phyloP scores from a whole-genome alignment of 305 asterid genomes.

The Ruellia speciosa region DNA sequence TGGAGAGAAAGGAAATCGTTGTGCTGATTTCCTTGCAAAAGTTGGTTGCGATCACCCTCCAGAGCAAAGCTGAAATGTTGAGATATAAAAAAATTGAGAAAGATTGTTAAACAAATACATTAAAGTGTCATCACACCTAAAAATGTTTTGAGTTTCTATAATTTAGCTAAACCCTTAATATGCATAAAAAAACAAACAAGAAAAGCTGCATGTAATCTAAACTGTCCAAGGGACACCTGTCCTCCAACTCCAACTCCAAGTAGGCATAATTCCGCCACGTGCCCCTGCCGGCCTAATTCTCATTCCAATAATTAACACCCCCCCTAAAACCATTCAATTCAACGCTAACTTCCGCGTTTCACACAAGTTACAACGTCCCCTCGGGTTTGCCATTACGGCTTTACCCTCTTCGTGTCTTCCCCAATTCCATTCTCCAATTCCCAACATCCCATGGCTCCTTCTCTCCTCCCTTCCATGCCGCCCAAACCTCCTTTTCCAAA shows the following conservation, averaged over 20 bases:
- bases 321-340: slow-evolving; percentile 17
- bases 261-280: not conserved
- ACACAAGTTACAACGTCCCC: slow-evolving; percentile 12
- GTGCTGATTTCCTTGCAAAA: too few species aligned
- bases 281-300: not conserved
- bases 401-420: too few species aligned
- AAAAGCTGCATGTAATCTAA: not conserved
- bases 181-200: too few species aligned
- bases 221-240: not conserved
- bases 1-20: too few species aligned
- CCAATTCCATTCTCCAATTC: not conserved
- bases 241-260: not conserved
- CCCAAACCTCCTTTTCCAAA: slow-evolving; percentile 44
- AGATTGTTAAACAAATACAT: too few species aligned
- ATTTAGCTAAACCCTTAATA: too few species aligned
- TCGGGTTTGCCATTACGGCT: not conserved
- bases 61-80: too few species aligned
- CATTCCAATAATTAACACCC: slow-evolving; percentile 15
- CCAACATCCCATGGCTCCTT: slow-evolving; percentile 43
- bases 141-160: too few species aligned
- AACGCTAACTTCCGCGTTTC: slow-evolving; percentile 25
- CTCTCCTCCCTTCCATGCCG: slow-evolving; percentile 34
- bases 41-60: too few species aligned
- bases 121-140: too few species aligned
- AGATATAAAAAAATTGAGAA: too few species aligned